Conservation (phyloP, 148 eudicot genomes). For the Chenopodium suecicum region DNA sequence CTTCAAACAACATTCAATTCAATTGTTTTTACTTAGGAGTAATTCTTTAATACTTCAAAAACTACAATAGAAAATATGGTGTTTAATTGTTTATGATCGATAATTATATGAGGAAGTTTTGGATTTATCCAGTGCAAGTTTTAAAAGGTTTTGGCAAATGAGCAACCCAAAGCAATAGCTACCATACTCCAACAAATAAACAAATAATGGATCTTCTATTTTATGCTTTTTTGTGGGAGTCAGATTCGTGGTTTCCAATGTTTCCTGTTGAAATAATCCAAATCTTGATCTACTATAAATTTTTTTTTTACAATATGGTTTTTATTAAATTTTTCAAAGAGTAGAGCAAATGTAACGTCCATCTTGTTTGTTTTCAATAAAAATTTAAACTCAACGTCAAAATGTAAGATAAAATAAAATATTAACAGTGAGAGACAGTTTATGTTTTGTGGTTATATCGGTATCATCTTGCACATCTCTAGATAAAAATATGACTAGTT, state of each 20-base stretch:
- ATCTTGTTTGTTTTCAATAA: not conserved
- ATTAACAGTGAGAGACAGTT: not conserved
- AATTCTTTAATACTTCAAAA: too few species aligned
- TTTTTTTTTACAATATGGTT: not conserved
- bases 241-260: conserved; percentile 10
- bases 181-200: not conserved
- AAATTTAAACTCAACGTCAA: too few species aligned
- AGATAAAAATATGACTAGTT: not conserved
- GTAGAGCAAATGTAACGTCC: not conserved
- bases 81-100: too few species aligned
- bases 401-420: too few species aligned
- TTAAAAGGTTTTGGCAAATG: not conserved
- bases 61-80: too few species aligned
- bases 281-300: not conserved
- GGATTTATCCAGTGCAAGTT: not conserved
- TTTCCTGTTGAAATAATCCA: conserved; percentile 6
- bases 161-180: conserved; percentile 1
- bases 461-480: not conserved
- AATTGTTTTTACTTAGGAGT: too few species aligned
- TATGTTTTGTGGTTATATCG: not conserved
- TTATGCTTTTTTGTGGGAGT: conserved; percentile 4
- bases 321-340: not conserved
- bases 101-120: not conserved
- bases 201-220: not conserved
- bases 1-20: too few species aligned